Conservation (phyloP, 306 rosid species). For the Begonia loranthoides region DNA sequence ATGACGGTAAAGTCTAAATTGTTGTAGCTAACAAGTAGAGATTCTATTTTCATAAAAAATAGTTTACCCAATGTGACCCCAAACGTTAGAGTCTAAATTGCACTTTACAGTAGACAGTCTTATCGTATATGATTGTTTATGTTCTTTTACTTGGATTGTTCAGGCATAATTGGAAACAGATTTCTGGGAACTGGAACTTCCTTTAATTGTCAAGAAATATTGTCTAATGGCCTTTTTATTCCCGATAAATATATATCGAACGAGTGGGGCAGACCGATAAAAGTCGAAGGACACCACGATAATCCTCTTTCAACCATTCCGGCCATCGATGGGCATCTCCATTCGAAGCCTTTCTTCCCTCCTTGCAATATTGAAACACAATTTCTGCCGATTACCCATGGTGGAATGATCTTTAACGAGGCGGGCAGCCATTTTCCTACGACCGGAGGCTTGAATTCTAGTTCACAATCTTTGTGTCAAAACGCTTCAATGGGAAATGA, state of each 20-base stretch:
- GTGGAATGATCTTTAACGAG: conserved; percentile 7
- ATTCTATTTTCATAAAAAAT: too few species aligned
- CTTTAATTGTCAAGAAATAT: conserved; percentile 11
- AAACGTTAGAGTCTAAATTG: too few species aligned
- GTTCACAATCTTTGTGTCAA: conserved; percentile 26
- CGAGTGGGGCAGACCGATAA: conserved; percentile 11
- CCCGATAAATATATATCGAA: conserved; percentile 6
- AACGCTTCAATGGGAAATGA: conserved; percentile 36
- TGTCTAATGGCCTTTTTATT: conserved; percentile 7
- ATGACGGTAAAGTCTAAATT: too few species aligned
- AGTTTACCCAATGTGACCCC: too few species aligned
- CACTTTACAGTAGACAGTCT: too few species aligned
- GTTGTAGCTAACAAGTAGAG: too few species aligned
- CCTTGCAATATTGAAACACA: conserved; percentile 8
- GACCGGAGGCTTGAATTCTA: conserved; percentile 20
- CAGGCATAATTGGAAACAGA: conserved; percentile 6
- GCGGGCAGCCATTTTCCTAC: conserved; percentile 17
- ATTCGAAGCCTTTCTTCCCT: conserved; percentile 6
- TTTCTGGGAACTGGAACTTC: conserved; percentile 9
- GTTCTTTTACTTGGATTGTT: background rate
- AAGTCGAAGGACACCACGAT: conserved; percentile 9
- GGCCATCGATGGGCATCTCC: conserved; percentile 4
- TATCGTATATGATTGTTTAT: background rate
- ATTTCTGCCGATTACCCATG: conserved; percentile 3
- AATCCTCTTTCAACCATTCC: conserved; percentile 6